A percentile compares a stretch with the other conserved stretches of the same genome.
phyloP scores from a whole-genome alignment of 192 early-diverging fungal species.

The Spinellus fusiger region DNA sequence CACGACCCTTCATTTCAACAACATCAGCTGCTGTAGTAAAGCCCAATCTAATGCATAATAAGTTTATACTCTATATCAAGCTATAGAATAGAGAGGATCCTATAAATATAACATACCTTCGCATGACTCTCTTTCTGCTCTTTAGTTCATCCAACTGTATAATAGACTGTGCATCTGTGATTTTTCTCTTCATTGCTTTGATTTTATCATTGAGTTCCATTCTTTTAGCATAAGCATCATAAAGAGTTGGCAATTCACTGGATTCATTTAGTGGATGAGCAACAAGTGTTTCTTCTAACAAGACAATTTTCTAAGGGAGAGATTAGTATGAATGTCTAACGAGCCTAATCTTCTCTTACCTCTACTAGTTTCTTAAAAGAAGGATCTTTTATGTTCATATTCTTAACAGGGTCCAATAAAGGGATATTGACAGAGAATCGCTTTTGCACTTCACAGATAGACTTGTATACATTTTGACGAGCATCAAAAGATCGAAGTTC shows the following conservation, averaged over 20 bases:
- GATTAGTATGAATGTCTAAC: background rate
- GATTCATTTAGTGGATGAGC: slow-evolving; percentile 53
- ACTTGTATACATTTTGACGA: slow-evolving; percentile 58
- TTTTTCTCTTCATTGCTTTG: slow-evolving; percentile 62
- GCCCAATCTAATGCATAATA: slow-evolving; percentile 46
- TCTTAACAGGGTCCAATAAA: slow-evolving; percentile 80
- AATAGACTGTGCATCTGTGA: slow-evolving; percentile 72
- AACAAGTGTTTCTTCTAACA: slow-evolving; percentile 64
- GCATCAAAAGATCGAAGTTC: slow-evolving; percentile 54
- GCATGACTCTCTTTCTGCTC: slow-evolving; percentile 82
- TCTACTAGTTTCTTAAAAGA: slow-evolving; percentile 66
- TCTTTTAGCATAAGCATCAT: slow-evolving; percentile 62
- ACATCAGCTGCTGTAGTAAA: slow-evolving; percentile 80
- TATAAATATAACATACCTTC: slow-evolving; percentile 40
- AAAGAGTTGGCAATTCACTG: slow-evolving; percentile 50
- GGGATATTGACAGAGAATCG: slow-evolving; percentile 75
- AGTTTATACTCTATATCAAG: background rate
- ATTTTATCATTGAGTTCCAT: slow-evolving; percentile 53
- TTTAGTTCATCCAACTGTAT: slow-evolving; percentile 92
- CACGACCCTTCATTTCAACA: slow-evolving; percentile 95
- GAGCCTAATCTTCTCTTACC: slow-evolving; percentile 24
- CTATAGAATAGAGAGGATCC: background rate
- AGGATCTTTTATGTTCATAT: slow-evolving; percentile 83
- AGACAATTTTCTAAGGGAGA: slow-evolving; percentile 51
- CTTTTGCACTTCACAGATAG: slow-evolving; percentile 61